Evolutionary conservation across 140 eudicot genomes (phyloP).

Genomic region (Stevia rebaudiana): DNA sequence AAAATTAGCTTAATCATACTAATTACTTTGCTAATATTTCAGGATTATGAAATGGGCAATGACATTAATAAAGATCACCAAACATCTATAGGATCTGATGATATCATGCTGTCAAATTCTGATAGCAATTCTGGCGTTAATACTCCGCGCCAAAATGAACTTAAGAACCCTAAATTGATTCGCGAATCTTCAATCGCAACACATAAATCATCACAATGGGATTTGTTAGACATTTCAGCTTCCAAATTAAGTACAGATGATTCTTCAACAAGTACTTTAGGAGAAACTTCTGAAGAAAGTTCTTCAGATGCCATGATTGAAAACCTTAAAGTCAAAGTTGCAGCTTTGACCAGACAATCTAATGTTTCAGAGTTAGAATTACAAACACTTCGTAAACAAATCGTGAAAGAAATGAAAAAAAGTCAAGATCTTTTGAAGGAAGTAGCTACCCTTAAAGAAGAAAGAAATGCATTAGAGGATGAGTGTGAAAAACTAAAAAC

Average conservation of each 20-base stretch:
- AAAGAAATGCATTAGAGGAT: conserved; percentile 52
- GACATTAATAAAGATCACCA: conserved; percentile 25
- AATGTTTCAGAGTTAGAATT: conserved; percentile 72
- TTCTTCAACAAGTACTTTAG: conserved; percentile 61
- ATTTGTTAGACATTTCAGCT: conserved; percentile 43
- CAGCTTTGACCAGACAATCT: conserved; percentile 58
- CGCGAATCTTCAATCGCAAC: conserved; percentile 33
- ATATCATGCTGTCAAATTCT: conserved; percentile 59
- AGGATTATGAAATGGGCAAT: conserved; percentile 12
- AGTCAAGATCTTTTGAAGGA: conserved; percentile 69
- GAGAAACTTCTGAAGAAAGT: conserved; percentile 44
- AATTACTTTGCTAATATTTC: neutral
- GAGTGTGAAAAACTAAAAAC: conserved; percentile 52
- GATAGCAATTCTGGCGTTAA: conserved; percentile 55
- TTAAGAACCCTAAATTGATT: conserved; percentile 26
- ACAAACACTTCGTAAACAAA: conserved; percentile 80
- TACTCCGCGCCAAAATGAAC: conserved; percentile 41
- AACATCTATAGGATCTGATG: conserved; percentile 72
- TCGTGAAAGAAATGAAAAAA: conserved; percentile 79
- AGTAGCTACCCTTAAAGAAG: conserved; percentile 54
- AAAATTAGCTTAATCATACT: neutral
- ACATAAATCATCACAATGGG: conserved; percentile 49
- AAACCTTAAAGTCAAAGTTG: conserved; percentile 57
- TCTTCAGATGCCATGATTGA: conserved; percentile 44
- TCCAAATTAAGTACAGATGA: conserved; percentile 52